phyloP scores from a whole-genome alignment of 1,284 basidiomycete genomes.

The Sparassis latifolia region DNA sequence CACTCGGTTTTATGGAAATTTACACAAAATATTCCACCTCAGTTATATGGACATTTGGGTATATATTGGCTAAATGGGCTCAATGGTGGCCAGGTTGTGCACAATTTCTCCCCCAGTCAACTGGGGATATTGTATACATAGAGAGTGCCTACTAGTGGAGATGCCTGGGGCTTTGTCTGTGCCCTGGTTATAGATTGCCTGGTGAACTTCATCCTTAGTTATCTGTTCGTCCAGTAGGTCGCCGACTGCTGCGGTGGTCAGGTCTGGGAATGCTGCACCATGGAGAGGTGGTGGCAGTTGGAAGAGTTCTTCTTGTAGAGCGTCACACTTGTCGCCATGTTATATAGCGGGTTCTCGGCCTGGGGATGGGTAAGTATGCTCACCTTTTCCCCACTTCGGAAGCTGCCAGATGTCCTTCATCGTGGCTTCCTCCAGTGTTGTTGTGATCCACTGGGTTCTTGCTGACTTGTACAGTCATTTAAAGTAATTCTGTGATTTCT shows the following conservation, averaged over 20 bases:
- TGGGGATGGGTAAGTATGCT: background rate
- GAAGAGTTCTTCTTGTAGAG: slow-evolving; percentile 7
- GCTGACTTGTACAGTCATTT: background rate
- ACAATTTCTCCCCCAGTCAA: too few relatives aligned
- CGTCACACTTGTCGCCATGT: slow-evolving; percentile 1
- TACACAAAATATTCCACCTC: too few relatives aligned
- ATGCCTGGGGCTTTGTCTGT: slow-evolving; percentile 16
- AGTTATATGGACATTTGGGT: too few relatives aligned
- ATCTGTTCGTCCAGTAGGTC: slow-evolving; percentile 2
- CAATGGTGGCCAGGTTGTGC: too few relatives aligned
- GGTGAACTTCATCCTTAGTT: slow-evolving; percentile 7
- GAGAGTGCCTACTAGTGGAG: too few relatives aligned
- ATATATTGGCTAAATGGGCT: too few relatives aligned
- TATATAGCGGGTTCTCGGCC: background rate
- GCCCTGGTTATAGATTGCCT: slow-evolving; percentile 6
- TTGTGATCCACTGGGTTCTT: background rate
- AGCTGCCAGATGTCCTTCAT: background rate
- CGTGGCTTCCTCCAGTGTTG: background rate
- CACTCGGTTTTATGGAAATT: too few relatives aligned
- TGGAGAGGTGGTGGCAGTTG: slow-evolving; percentile 8
- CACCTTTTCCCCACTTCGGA: background rate
- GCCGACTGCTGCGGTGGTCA: background rate
- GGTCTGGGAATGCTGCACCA: background rate
- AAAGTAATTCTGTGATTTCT: background rate
- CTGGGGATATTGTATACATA: too few relatives aligned